A percentile compares a stretch with the other conserved stretches of the same genome.
phyloP scores from a whole-genome alignment of 805 yeast genomes.

The Scheffersomyces coipomensis region DNA sequence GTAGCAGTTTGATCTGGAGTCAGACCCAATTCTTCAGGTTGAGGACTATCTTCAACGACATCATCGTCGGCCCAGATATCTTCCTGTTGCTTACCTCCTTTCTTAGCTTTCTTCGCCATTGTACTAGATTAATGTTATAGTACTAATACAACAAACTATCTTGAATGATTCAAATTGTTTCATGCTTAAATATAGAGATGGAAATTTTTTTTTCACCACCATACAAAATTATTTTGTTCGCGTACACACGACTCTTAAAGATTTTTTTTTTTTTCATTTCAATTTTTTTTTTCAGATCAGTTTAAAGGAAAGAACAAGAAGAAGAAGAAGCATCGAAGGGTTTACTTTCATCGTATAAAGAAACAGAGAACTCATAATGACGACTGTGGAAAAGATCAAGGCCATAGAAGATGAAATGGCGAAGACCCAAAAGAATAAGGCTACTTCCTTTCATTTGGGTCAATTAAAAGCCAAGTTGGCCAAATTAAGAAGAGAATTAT shows the following conservation, averaged over 20 bases:
- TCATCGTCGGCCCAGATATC: constrained; percentile 84
- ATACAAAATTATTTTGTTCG: too few species aligned
- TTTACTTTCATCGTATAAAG: too few species aligned
- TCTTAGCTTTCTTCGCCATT: constrained; percentile 62
- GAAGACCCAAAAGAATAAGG: constrained; percentile 95
- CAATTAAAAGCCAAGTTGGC: constrained; percentile 96
- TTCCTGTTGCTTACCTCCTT: constrained; percentile 57
- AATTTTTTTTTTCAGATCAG: too few species aligned
- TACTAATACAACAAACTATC: not conserved
- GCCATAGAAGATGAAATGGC: constrained; percentile 98
- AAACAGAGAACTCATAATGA: too few species aligned
- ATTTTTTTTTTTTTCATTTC: too few species aligned
- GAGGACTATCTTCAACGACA: constrained; percentile 38
- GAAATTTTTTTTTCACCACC: not conserved
- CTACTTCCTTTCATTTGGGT: constrained; percentile 96
- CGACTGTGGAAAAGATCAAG: constrained; percentile 62
- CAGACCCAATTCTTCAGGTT: constrained; percentile 32
- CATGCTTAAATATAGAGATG: not conserved
- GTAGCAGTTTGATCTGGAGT: constrained; percentile 20
- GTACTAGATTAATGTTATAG: constrained; percentile 5
- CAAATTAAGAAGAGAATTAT: constrained; percentile 86
- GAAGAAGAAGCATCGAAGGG: not conserved
- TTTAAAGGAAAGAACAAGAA: not conserved
- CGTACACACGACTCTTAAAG: not conserved
- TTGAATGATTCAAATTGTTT: not conserved